Evolutionary conservation across 441 rosid genomes (phyloP), one percentile per base, ranked within the genome.

Genomic region (Euphorbia corollata): DNA sequence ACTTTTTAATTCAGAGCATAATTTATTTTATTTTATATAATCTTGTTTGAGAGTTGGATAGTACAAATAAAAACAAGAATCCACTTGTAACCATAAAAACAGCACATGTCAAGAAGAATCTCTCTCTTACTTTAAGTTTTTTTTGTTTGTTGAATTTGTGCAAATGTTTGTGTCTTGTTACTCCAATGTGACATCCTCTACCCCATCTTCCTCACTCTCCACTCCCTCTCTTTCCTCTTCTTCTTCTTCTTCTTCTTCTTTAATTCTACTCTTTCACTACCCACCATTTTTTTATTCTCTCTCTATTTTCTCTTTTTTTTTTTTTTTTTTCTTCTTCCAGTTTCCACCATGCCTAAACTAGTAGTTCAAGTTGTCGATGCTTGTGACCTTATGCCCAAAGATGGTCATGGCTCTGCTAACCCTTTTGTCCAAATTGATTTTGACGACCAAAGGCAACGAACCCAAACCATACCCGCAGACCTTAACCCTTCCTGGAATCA

Each of bases 361-460:
- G 58, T 85, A 36, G 96, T 88, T 16, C 95, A 89, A 61, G 95
- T 89, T 0, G 72, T 77, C 0, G 96, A 84, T 51, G 98, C 96
- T 2, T 83, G 90, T 18, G 87, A 93, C 62, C 80, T 93, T 16
- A 88, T 88, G 67, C 97, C 95, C 5, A 93, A 89, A 70, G 98
- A 93, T 69, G 98, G 97, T 1, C 97, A 86, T 60, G 98, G 97
- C 27, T 87, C 92, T 68, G 86, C 97, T 53, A 93, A 90, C 65
- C 86, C 98, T 8, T 93, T 84, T 74, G 97, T 89, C 9, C 75
- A 86, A 63, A 91, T 81, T 23, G 91, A 88, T 18, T 90, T 90
- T 74, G 92, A 90, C 70, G 80, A 81, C 9, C 97, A 88, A 61
- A 83, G 79, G 51, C 86, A 76, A 70, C 82, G 87, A 32, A 90